These are phyloP conservation scores for Parvularia atlantis DNA, from an alignment of 78 protist genomes.

Conservation along the genomic window DNA sequence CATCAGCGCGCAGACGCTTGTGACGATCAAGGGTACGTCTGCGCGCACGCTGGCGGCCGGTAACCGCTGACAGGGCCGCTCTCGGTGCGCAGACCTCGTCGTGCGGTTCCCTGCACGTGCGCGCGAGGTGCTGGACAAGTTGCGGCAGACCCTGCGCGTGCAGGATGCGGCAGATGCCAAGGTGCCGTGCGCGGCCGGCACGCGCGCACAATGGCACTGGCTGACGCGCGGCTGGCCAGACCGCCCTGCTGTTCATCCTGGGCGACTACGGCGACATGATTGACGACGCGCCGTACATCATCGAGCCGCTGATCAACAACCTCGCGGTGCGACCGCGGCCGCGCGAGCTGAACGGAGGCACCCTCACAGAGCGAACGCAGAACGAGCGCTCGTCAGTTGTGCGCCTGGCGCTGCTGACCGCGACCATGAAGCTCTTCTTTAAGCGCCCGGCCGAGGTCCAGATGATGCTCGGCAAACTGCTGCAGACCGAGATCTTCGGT, in stretches of 20 bases:
- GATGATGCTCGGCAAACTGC: no score
- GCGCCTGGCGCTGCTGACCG: constrained; percentile 20
- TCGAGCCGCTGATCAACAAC: constrained; percentile 34
- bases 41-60: not conserved
- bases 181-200: not conserved
- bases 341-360: no score
- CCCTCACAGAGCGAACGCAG: not conserved
- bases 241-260: constrained; percentile 53
- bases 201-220: not conserved
- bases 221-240: constrained; percentile 13
- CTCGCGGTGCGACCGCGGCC: no score
- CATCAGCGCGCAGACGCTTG: constrained; percentile 17
- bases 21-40: constrained; percentile 14
- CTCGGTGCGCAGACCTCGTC: not conserved
- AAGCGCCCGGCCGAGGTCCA: constrained; percentile 32
- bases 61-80: not conserved
- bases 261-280: constrained; percentile 53
- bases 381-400: not conserved
- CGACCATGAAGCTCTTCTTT: constrained; percentile 44
- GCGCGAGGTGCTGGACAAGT: not conserved
- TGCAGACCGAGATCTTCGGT: no score
- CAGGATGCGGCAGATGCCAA: not conserved
- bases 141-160: constrained; percentile 20
- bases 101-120: not conserved
- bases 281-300: constrained; percentile 54